Evolutionary conservation across 1,139 yeast species (phyloP).

Genomic region (Diutina rugosa): DNA sequence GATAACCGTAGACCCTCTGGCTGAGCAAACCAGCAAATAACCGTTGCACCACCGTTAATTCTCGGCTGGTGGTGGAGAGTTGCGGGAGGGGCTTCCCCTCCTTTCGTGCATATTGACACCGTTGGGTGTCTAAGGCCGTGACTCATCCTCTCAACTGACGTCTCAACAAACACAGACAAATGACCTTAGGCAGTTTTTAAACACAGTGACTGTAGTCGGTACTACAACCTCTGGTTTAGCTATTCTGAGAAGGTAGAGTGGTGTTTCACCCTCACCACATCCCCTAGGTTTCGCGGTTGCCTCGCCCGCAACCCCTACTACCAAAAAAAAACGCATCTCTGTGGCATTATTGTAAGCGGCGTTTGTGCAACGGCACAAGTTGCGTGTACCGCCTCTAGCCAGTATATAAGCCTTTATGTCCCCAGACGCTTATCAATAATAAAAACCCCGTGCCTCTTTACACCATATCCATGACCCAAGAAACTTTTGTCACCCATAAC

Average conservation of each 20-base stretch:
- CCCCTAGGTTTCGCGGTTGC: neutral
- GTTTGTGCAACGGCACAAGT: neutral
- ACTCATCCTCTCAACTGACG: neutral
- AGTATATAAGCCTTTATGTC: neutral
- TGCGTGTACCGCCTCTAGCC: neutral
- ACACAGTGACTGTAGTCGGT: too few species aligned
- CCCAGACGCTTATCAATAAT: neutral
- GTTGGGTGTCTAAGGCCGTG: neutral
- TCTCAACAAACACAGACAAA: too few species aligned
- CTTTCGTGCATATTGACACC: neutral
- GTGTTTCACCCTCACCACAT: neutral
- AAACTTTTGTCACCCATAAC: conserved; percentile 24
- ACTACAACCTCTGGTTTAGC: neutral
- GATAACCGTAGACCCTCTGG: neutral
- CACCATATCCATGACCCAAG: conserved; percentile 8
- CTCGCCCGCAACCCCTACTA: neutral
- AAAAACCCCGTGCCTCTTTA: neutral
- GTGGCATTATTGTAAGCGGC: neutral
- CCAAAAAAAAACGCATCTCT: neutral
- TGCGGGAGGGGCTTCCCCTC: neutral
- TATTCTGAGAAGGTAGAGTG: too few species aligned
- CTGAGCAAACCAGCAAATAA: too few species aligned
- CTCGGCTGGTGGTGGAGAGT: neutral
- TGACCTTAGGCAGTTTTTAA: neutral
- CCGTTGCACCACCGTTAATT: too few species aligned